Conservation (phyloP, 495 filamentous ascomycete genomes). For the Parmelia sp. region DNA sequence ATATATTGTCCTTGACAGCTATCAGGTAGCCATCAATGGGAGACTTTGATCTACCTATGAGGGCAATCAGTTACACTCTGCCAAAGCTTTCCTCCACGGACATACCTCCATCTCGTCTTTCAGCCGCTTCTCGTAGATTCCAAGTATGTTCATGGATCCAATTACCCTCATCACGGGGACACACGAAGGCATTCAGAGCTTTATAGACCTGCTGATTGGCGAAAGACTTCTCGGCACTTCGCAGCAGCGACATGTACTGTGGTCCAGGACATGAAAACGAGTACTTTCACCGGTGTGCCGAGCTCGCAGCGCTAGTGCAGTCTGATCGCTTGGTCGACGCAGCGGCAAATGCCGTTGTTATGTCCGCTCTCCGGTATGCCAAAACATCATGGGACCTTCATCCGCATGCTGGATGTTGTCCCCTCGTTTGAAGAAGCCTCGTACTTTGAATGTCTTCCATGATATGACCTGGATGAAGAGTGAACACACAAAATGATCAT, state of each 20-base stretch:
- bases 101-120: constrained; percentile 36
- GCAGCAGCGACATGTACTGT: constrained; percentile 22
- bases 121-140: constrained; percentile 33
- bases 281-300: neutral
- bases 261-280: neutral
- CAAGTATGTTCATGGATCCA: constrained; percentile 35
- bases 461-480: neutral
- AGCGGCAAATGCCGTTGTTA: constrained; percentile 8
- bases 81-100: neutral
- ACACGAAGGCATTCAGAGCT: constrained; percentile 44
- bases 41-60: constrained; percentile 21
- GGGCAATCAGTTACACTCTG: neutral
- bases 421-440: neutral
- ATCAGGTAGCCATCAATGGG: constrained; percentile 50
- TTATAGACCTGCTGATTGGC: constrained; percentile 40
- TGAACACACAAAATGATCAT: constrained; percentile 18
- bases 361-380: neutral
- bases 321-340: constrained; percentile 7
- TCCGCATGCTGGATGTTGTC: neutral
- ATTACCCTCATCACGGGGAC: constrained; percentile 30
- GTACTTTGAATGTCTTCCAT: neutral
- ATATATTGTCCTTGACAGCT: constrained; percentile 88
- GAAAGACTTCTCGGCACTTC: constrained; percentile 43
- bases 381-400: constrained; percentile 6
- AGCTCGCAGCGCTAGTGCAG: no score